Base-by-base conservation (phyloP, 148 eudicot genomes). In the Heliamphora exappendiculata region DNA sequence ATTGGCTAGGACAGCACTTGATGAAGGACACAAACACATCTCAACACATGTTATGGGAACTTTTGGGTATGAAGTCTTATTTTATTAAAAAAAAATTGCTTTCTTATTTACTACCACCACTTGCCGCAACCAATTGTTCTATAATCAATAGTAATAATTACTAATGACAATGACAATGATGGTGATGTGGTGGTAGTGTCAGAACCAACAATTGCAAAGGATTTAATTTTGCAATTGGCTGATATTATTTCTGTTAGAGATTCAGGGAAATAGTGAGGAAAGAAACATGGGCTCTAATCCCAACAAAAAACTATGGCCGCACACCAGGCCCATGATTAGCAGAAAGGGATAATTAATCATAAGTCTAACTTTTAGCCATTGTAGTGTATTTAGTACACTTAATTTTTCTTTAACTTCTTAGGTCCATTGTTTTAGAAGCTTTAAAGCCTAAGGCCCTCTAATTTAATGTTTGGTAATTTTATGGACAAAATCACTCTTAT, bases 11-110 rank as follows among this genome's bases (percentile, higher is more conserved):
- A 67, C 85, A 60, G 98, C 98, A 10, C 45, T 87, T 78, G 93
- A 90, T 37, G 91, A 89, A 75, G 91, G 81, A 78, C 87, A 81
- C 81, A 91, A 85, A 78, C 91, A 83, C 76, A 88, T 93, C 47
- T 88, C 94, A 58, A 96, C 98, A 16, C 98, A 96, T 83, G 97
- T 96, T 42, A 96, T 93, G 81, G 98, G 99, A 31, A 96, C 99
- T 79, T 96, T 96, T 73, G 99, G 98, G 99, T 93, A 89, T 69
- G 85, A 72, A 51, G 65, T 75, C 75, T 42, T 34, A 55, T 53
- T 28, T 55, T 33, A 11, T 20, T 26, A 33, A 1, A 16, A 42
- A 22, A 19, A 2, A 12, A 44, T 12, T 67, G n/a, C 37, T 50
- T 72, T 37, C 42, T 57, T 34, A 36, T 42, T 26, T 73, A 19